A percentile compares a stretch with the other conserved stretches of the same genome.
These are phyloP conservation scores for Globisporangium middletonii DNA, from an alignment of 352 stramenopile species.

Conservation along the genomic window DNA sequence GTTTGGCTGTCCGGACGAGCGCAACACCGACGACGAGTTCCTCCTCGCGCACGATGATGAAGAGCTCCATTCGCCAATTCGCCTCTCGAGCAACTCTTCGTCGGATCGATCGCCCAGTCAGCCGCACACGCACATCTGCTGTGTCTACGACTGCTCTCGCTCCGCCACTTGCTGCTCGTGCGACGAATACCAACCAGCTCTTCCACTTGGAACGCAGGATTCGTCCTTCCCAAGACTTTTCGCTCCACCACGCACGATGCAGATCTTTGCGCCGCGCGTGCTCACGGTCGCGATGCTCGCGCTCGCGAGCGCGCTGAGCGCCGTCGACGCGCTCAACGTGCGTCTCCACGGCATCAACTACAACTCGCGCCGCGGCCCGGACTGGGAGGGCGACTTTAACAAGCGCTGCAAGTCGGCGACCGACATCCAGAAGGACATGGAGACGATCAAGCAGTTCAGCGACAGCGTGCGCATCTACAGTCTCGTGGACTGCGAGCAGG, in stretches of 20 bases:
- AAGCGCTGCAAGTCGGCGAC: conserved; percentile 39
- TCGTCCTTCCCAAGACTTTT: not conserved
- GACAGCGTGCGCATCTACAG: conserved; percentile 69
- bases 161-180: not conserved
- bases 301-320: conserved; percentile 7
- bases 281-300: conserved; percentile 9
- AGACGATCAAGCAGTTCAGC: conserved; percentile 29
- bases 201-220: not conserved
- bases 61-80: conserved; percentile 1
- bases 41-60: not conserved
- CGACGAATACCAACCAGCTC: not conserved
- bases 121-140: not conserved
- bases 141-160: not conserved
- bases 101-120: not conserved
- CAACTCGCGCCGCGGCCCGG: conserved; percentile 51
- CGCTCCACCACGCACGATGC: conserved; percentile 9
- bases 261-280: conserved; percentile 9
- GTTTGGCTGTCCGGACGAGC: too few species aligned
- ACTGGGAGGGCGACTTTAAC: conserved; percentile 28
- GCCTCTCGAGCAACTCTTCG: not conserved
- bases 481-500: conserved; percentile 49
- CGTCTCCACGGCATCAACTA: conserved; percentile 74
- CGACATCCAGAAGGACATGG: conserved; percentile 53
- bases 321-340: conserved; percentile 33
- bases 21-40: too few species aligned